Evolutionary conservation across 495 filamentous ascomycete genomes (phyloP).

Genomic region (Hyaloscypha hepaticicola): DNA sequence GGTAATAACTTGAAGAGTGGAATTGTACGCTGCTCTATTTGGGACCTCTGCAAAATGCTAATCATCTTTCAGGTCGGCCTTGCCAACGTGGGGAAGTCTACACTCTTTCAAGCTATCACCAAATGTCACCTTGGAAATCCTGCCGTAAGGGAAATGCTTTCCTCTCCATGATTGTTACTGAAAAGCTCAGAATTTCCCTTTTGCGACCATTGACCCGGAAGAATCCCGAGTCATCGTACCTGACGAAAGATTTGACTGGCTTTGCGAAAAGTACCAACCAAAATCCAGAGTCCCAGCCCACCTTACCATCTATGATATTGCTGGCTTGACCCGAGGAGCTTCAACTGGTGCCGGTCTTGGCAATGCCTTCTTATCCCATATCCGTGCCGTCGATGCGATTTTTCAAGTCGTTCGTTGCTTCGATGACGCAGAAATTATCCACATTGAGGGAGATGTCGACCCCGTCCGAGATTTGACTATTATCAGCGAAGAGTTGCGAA

Average conservation of each 20-base stretch:
- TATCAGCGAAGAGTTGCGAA: constrained; percentile 92
- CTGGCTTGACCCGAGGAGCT: constrained; percentile 91
- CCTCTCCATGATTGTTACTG: constrained; percentile 7
- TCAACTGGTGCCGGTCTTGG: constrained; percentile 97
- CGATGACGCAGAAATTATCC: constrained; percentile 99
- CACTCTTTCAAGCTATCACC: constrained; percentile 98
- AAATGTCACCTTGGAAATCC: constrained; percentile 97
- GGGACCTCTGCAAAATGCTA: constrained; percentile 10
- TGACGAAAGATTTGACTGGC: constrained; percentile 94
- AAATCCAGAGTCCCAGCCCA: constrained; percentile 95
- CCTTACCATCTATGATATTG: constrained; percentile 98
- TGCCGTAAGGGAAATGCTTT: constrained; percentile 57
- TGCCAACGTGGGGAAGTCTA: constrained; percentile 99
- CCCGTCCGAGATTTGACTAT: constrained; percentile 91
- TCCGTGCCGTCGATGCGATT: constrained; percentile 98
- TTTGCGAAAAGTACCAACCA: constrained; percentile 93
- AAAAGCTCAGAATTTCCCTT: constrained; percentile 82
- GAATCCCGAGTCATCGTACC: constrained; percentile 98
- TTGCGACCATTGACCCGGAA: constrained; percentile 98
- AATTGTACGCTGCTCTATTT: constrained; percentile 73
- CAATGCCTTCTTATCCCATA: constrained; percentile 98
- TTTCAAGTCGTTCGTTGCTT: constrained; percentile 99
- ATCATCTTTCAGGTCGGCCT: constrained; percentile 75
- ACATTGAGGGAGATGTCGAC: constrained; percentile 98
- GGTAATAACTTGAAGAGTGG: constrained; percentile 99